phyloP scores from a whole-genome alignment of 106 monocot genomes.

The Dioscorea zingiberensis region DNA sequence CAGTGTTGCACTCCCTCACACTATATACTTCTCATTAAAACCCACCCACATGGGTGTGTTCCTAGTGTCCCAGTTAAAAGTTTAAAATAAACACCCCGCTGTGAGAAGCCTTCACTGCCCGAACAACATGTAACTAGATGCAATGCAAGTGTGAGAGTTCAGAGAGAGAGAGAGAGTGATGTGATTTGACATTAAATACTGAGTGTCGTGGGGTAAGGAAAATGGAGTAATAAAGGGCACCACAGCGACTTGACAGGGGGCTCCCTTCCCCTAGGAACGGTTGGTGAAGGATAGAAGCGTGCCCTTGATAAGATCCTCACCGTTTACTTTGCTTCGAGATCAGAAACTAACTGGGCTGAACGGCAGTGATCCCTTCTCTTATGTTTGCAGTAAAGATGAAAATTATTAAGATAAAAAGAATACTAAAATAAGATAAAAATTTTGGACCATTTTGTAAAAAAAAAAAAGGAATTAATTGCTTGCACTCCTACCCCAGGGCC shows the following conservation, averaged over 20 bases:
- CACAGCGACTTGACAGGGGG: conserved; percentile 5
- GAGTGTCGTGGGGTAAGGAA: neutral
- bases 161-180: neutral
- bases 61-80: conserved; percentile 2
- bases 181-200: conserved; percentile 1
- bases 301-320: too few relatives aligned
- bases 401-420: too few relatives aligned
- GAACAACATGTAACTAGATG: neutral
- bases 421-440: too few relatives aligned
- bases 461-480: too few relatives aligned
- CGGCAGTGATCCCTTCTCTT: too few relatives aligned
- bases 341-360: too few relatives aligned
- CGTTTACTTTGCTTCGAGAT: too few relatives aligned
- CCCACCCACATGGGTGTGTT: conserved; percentile 20
- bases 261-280: neutral
- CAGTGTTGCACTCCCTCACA: neutral
- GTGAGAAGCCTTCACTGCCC: neutral
- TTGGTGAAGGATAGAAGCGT: too few relatives aligned
- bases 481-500: too few relatives aligned
- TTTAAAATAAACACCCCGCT: neutral
- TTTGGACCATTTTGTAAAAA: too few relatives aligned
- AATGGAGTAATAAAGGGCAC: neutral
- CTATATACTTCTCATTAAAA: neutral
- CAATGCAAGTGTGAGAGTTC: neutral
- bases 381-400: too few relatives aligned